Base-by-base conservation (phyloP, 1,284 basidiomycete species). In the Salmacisia buchloeana region DNA sequence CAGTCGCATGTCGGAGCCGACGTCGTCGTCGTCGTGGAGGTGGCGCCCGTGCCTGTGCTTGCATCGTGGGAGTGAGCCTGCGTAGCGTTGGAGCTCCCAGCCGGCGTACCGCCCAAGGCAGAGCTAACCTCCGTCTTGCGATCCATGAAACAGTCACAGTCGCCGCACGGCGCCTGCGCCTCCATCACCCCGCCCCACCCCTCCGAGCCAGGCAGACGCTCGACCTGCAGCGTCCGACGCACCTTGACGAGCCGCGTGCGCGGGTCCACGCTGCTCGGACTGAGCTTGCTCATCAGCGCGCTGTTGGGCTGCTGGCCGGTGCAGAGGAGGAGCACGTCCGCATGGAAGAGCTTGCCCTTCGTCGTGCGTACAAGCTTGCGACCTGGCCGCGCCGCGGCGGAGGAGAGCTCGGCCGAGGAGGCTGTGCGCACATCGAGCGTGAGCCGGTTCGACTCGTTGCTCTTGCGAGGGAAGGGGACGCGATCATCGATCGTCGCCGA, bases 61-160 rank as follows among this genome's bases (percentile, higher is more conserved):
- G n/a, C n/a, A n/a, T n/a, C n/a, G n/a, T n/a, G n/a, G n/a, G n/a
- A n/a, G n/a, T n/a, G n/a, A n/a, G n/a, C n/a, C n/a, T 41, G 15
- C 39, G n/a, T 41, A 15, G n/a, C n/a, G n/a, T n/a, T n/a, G n/a
- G n/a, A n/a, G n/a, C n/a, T n/a, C n/a, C n/a, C n/a, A n/a, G n/a
- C n/a, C n/a, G n/a, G n/a, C n/a, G n/a, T n/a, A n/a, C n/a, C n/a
- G n/a, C n/a, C n/a, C n/a, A n/a, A n/a, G n/a, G n/a, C n/a, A n/a
- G n/a, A n/a, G n/a, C n/a, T n/a, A n/a, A n/a, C n/a, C n/a, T n/a
- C n/a, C 54, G 65, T 77, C 62, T 77, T 76, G 62, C 57, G 49
- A 3, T 79, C 77, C 23, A 76, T 64, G 65, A 78, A 78, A 49
- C 77, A 79, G 62, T 78, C 77, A 63, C 77, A 79, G 60, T 78